A percentile compares a stretch with the other conserved stretches of the same genome.
Conservation (phyloP, 306 rosid genomes). For the Albizia julibrissin region DNA sequence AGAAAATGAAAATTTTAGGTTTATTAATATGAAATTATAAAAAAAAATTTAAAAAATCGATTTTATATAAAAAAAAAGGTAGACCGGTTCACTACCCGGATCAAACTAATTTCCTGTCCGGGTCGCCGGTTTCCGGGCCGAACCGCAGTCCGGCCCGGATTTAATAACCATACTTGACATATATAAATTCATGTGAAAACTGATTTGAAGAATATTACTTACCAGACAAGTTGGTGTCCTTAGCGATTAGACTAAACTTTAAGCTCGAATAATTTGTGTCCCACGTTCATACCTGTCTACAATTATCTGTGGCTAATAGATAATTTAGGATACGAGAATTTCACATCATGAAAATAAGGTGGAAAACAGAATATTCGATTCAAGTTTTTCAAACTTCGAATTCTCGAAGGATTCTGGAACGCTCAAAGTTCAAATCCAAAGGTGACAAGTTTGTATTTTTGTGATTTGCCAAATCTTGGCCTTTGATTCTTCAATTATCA, state of each 20-base stretch:
- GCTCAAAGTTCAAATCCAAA: background rate
- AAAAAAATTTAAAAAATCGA: no score
- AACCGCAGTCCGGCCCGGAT: no score
- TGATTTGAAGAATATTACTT: constrained; percentile 8
- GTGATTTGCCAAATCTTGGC: constrained; percentile 1
- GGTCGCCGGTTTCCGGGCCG: no score
- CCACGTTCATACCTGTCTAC: background rate
- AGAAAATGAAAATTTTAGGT: no score
- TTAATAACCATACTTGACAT: no score
- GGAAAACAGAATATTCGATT: background rate
- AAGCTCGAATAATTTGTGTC: constrained; percentile 8
- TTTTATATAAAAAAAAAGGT: no score
- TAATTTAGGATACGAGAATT: background rate
- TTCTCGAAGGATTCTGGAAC: constrained; percentile 1
- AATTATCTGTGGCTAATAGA: constrained; percentile 5
- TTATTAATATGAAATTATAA: no score
- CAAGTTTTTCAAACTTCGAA: background rate
- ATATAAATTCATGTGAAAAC: background rate
- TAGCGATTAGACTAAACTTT: constrained; percentile 11
- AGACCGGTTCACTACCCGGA: no score
- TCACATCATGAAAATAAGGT: background rate
- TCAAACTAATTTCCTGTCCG: no score
- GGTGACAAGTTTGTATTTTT: background rate
- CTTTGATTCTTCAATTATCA: background rate
- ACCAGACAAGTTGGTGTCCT: constrained; percentile 6